phyloP scores from a whole-genome alignment of 2,329 filamentous ascomycete species.

The Hymenoscyphus infarciens region DNA sequence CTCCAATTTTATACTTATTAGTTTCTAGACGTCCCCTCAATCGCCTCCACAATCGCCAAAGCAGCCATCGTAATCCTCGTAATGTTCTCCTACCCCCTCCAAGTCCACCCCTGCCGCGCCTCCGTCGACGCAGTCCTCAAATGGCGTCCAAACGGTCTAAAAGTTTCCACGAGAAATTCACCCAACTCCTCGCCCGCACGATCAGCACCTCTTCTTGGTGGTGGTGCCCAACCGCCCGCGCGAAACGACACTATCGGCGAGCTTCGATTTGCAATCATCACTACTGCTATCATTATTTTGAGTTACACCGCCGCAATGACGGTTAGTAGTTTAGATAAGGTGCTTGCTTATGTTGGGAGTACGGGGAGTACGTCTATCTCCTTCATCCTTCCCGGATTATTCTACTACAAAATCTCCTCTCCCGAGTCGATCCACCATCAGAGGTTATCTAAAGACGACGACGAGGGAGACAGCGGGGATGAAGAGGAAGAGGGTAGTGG shows the following conservation, averaged over 20 bases:
- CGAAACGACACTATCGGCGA: slow-evolving; percentile 71
- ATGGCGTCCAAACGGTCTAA: slow-evolving; percentile 66
- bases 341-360: slow-evolving; percentile 91
- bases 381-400: slow-evolving; percentile 92
- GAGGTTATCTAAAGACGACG: slow-evolving; percentile 83
- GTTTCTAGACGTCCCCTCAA: slow-evolving; percentile 59
- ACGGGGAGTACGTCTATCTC: slow-evolving; percentile 94
- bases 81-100: slow-evolving; percentile 92
- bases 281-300: slow-evolving; percentile 76
- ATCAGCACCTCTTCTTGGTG: slow-evolving; percentile 40
- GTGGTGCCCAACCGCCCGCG: slow-evolving; percentile 45
- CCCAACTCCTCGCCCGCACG: slow-evolving; percentile 38
- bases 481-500: slow-evolving; percentile 45
- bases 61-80: slow-evolving; percentile 94
- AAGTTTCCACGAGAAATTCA: slow-evolving; percentile 34
- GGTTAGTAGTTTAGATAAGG: slow-evolving; percentile 82
- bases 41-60: slow-evolving; percentile 86
- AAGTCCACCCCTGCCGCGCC: slow-evolving; percentile 94
- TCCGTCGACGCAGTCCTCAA: slow-evolving; percentile 90
- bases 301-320: slow-evolving; percentile 89
- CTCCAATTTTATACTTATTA: slow-evolving; percentile 10
- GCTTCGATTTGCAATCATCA: slow-evolving; percentile 82
- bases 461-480: slow-evolving; percentile 63
- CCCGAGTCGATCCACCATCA: slow-evolving; percentile 86
- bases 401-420: slow-evolving; percentile 97